Evolutionary conservation across 768 basidiomycete genomes (phyloP), one percentile per base, ranked within the genome.

Genomic region (Rhodotorula sphaerocarpa): DNA sequence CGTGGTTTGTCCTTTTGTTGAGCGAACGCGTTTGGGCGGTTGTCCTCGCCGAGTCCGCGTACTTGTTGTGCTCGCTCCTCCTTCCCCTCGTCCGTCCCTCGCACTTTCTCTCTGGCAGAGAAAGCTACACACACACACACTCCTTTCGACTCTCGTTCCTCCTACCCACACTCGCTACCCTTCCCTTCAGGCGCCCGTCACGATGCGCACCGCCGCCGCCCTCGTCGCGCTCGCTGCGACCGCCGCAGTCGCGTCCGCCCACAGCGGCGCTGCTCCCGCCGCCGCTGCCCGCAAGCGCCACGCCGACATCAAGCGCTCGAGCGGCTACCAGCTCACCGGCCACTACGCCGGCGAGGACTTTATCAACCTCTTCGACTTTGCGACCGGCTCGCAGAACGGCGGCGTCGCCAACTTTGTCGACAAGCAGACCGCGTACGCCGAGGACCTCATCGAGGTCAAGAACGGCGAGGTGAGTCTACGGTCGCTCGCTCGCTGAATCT

Each of bases 351-450:
- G 55, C 5, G 31, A 55, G 34, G 55, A 50, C 48, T 56, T 62
- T 42, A 43, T 62, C 48, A 54, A 62, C 36, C 48, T 56, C 39
- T 62, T 62, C 33, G 21, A 56, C 31, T 62, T 51, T 23, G 48
- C 27, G 55, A 55, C 9, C 1, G 46, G 25, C 27, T 28, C 46
- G 46, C n/a, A 25, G 7, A 56, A 56, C 53, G 54, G 50, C 33
- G 63, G 63, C 18, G 21, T 59, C 44, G 63, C 63, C 46, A 55
- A 55, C 43, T 65, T 33, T 42, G 63, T 59, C 55, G 54, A 55
- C 39, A 12, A 47, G 39, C 25, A 41, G 0, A 65, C 63, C 0
- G 63, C 63, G 3, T 33, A 30, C 48, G 21, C 28, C 23, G 28
- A 65, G 10, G 45, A 47, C 30, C 54, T 65, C 33, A 43, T 65